These are phyloP conservation scores for Gentiana dahurica DNA, from an alignment of 257 asterid genomes.

Conservation along the genomic window DNA sequence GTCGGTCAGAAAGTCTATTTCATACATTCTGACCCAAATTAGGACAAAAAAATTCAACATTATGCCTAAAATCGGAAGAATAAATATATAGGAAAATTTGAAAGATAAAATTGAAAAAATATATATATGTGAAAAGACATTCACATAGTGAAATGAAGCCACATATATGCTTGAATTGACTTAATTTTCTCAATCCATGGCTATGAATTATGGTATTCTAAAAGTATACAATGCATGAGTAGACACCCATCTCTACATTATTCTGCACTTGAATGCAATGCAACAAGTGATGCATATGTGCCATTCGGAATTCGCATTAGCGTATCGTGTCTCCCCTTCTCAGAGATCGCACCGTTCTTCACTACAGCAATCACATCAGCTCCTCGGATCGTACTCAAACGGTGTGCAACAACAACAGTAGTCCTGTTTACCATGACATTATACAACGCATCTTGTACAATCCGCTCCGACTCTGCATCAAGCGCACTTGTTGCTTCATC, in stretches of 20 bases:
- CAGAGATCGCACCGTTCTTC: constrained; percentile 57
- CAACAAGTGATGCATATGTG: constrained; percentile 56
- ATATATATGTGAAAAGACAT: too few relatives aligned
- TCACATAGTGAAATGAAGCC: too few relatives aligned
- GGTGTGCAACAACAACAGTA: constrained; percentile 65
- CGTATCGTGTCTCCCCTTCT: constrained; percentile 56
- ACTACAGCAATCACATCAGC: constrained; percentile 66
- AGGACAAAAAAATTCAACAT: too few relatives aligned
- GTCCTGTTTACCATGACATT: constrained; percentile 62
- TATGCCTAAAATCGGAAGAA: too few relatives aligned
- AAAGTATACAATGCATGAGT: neutral
- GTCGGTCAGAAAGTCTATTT: too few relatives aligned
- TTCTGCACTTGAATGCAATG: constrained; percentile 9
- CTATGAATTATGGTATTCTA: neutral
- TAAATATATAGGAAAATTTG: too few relatives aligned
- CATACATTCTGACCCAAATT: too few relatives aligned
- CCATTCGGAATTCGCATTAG: constrained; percentile 52
- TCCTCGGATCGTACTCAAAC: constrained; percentile 48
- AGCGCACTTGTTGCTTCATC: constrained; percentile 82
- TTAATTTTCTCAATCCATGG: too few relatives aligned
- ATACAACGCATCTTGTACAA: constrained; percentile 66
- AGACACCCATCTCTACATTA: neutral
- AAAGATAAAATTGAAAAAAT: too few relatives aligned
- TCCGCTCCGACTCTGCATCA: constrained; percentile 59
- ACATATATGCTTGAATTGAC: too few relatives aligned